A percentile compares a stretch with the other conserved stretches of the same genome.
Conservation (phyloP, 1,139 yeast genomes). For the Geotrichum bryndzae region DNA sequence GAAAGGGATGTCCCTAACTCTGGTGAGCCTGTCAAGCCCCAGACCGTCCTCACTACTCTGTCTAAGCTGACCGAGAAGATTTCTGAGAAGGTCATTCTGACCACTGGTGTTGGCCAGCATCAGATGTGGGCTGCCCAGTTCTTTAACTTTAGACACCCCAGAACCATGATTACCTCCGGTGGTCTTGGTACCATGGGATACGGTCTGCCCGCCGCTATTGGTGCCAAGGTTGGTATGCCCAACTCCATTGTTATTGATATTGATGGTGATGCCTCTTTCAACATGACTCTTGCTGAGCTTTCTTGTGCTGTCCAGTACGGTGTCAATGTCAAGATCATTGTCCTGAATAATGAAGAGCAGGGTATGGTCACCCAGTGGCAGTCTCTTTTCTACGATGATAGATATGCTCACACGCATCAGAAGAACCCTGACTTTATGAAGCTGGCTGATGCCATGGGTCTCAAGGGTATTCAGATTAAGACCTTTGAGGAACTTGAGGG, state of each 20-base stretch:
- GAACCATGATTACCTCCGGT: constrained; percentile 93
- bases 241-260: constrained; percentile 92
- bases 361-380: constrained; percentile 99
- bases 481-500: constrained; percentile 59
- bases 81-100: constrained; percentile 71
- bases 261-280: constrained; percentile 97
- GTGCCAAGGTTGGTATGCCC: constrained; percentile 95
- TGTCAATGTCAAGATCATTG: constrained; percentile 82
- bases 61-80: constrained; percentile 61
- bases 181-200: constrained; percentile 99
- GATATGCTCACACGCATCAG: constrained; percentile 96
- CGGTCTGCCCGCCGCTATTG: constrained; percentile 96
- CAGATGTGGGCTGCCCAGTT: constrained; percentile 99
- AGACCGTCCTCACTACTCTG: constrained; percentile 76
- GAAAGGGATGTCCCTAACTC: constrained; percentile 49
- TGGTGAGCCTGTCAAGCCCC: constrained; percentile 83
- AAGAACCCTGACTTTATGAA: constrained; percentile 87
- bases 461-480: constrained; percentile 70
- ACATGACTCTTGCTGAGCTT: constrained; percentile 92
- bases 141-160: constrained; percentile 85
- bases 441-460: constrained; percentile 90
- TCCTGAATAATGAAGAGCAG: constrained; percentile 94
- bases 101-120: constrained; percentile 99
- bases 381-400: constrained; percentile 89
- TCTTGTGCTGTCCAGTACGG: constrained; percentile 90